Percentiles rank a stretch among this genome's conserved stretches.
phyloP scores from a whole-genome alignment of 2,329 filamentous ascomycete species.

The Arthrobotrys iridis region DNA sequence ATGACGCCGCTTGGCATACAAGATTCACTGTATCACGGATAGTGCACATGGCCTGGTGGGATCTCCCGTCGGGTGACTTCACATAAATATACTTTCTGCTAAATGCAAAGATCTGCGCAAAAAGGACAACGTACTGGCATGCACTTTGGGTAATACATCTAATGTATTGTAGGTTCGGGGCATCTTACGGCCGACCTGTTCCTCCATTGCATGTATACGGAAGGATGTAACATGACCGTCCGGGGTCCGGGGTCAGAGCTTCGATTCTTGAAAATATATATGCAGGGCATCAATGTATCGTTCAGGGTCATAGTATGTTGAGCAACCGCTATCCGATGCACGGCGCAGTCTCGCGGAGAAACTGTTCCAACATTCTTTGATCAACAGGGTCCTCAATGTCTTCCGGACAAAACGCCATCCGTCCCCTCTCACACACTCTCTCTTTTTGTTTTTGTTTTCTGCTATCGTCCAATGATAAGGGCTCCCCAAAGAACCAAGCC shows the following conservation, averaged over 20 bases:
- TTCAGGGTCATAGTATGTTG: neutral
- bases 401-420: slow-evolving; percentile 7
- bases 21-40: neutral
- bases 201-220: no score
- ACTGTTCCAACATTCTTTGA: slow-evolving; percentile 14
- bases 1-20: neutral
- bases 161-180: no score
- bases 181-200: neutral
- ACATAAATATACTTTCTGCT: no score
- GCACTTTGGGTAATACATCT: neutral
- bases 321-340: slow-evolving; percentile 4
- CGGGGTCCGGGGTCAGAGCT: neutral
- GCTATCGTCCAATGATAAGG: slow-evolving; percentile 22
- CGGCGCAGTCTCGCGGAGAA: neutral
- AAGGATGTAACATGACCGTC: no score
- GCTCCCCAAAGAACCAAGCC: slow-evolving; percentile 10
- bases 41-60: neutral
- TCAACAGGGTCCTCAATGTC: slow-evolving; percentile 32
- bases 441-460: no score
- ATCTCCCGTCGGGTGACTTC: neutral
- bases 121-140: neutral
- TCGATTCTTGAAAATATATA: no score
- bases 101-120: neutral
- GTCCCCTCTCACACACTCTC: no score
- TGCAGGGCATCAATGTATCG: neutral